Evolutionary conservation across 805 yeast genomes (phyloP), one percentile per base, ranked within the genome.

Genomic region (Peterozyma toletana): DNA sequence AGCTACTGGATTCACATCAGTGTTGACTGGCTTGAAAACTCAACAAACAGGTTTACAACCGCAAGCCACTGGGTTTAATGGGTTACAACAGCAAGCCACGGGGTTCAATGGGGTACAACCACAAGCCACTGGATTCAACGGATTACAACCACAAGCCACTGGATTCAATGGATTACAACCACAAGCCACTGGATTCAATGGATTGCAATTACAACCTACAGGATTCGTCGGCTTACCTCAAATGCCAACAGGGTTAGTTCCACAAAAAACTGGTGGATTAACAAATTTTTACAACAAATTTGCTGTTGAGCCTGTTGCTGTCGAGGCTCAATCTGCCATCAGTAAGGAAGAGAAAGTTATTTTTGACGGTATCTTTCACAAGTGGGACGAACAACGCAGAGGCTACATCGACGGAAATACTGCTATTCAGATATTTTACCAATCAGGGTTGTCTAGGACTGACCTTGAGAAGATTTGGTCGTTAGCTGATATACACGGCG

Each of bases 391-490:
- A 13, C 56, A 68, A 35, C 73, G 73, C 39, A 66, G 67, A 37
- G 98, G 98, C 0, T 77, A 64, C 50, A 70, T 91, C 48, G 83
- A 80, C 45, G 96, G 96, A 13, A 77, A 77, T 21, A 78, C 82
- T 11, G 96, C 96, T 2, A 86, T 91, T 42, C 78, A 78, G 45
- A 82, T 93, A 39, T 89, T 93, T 61, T 82, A 93, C 44, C 91
- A 93, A 64, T 85, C 96, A 16, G 98, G 98, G 2, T 75, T 93
- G 52, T 73, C 81, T 44, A 80, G 96, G 61, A 71, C 79, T 4
- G 97, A 90, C 55, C 72, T 91, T 49, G 98, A 90, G 62, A 73
- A 80, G 36, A 89, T 93, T 49, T 91, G 99, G 99, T 86, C 79
- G 40, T 71, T 91, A 51, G 78, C 90, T 44, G 98, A 93, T 60